Percentiles rank a stretch among this genome's conserved stretches.
These are phyloP conservation scores for Gymnopilus junonius DNA, from an alignment of 768 basidiomycete genomes.

Conservation along the genomic window DNA sequence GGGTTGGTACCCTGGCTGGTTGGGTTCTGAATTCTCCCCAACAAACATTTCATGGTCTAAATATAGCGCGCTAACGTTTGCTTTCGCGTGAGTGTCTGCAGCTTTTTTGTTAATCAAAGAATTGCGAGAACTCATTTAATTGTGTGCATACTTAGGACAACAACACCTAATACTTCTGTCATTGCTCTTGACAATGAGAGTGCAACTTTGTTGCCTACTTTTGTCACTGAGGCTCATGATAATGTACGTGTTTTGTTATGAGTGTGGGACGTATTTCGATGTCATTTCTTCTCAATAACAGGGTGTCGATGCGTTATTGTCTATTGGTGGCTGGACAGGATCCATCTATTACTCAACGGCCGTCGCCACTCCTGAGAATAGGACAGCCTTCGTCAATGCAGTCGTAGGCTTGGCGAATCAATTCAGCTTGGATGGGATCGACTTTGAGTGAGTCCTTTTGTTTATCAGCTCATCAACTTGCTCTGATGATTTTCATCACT, in stretches of 20 bases:
- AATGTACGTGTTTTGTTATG: slow-evolving; percentile 35
- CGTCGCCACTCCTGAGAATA: slow-evolving; percentile 58
- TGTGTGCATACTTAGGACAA: slow-evolving; percentile 31
- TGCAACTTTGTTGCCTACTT: slow-evolving; percentile 50
- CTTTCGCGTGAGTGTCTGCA: slow-evolving; percentile 46
- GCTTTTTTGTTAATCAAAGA: not conserved
- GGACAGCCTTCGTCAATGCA: slow-evolving; percentile 69
- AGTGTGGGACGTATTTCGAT: not conserved
- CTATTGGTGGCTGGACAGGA: slow-evolving; percentile 77
- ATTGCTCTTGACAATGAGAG: slow-evolving; percentile 48
- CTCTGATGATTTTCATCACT: not conserved
- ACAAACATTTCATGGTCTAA: slow-evolving; percentile 55
- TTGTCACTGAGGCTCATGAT: slow-evolving; percentile 52
- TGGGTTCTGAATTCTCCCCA: slow-evolving; percentile 42
- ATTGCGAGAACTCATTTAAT: not conserved
- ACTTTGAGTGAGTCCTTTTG: slow-evolving; percentile 46
- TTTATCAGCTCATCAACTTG: not conserved
- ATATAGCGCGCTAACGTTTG: slow-evolving; percentile 52
- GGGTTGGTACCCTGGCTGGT: slow-evolving; percentile 64
- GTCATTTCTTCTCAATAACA: slow-evolving; percentile 26
- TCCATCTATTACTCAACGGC: slow-evolving; percentile 64
- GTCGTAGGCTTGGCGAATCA: slow-evolving; percentile 49
- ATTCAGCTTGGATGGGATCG: slow-evolving; percentile 63
- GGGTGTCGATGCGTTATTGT: slow-evolving; percentile 59
- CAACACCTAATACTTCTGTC: slow-evolving; percentile 35